Base-by-base conservation (phyloP, 176 grass and related monocot genomes). In the Cocos nucifera region DNA sequence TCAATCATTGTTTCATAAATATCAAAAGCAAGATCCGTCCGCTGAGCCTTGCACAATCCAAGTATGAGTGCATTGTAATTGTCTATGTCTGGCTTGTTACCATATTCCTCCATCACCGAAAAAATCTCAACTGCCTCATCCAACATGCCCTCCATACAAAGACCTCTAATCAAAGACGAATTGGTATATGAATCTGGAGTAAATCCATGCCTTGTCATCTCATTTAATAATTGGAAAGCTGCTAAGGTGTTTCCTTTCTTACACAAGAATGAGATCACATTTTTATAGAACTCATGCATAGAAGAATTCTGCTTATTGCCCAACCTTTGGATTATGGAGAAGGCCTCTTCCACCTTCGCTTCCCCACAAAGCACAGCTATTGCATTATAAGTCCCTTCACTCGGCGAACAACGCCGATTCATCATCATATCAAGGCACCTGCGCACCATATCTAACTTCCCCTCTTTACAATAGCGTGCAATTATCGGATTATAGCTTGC, bases 201-300 rank as follows among this genome's bases (percentile, higher is more conserved):
- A 52, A 75, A 75, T 21, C 73, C 73, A 22, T 75, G 73, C 14
- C 18, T 67, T 52, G 73, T 75, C n/a, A 53, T 66, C 63, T 66
- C 73, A 59, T 75, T n/a, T 32, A 75, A 25, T 19, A 75, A 27
- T 21, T 22, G 73, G 24, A 75, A 75, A 51, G 73, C 73, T 1
- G 62, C 73, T 30, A 58, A 66, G 26, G 73, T 75, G 54, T 75
- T 75, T 17, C 73, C 73, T 66, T 66, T 66, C 73, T 67, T 75
- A 17, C 73, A 75, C 73, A 75, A 59, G 62, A 51, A 66, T 2
- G 62, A 66, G 15, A 75, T 66, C 39, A 75, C 73, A 60, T 58
- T 75, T 51, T 24, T 49, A 54, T 51, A 75, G 73, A 75, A 75
- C 4, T 75, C 73, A 30, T 67, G 64, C 55, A 59, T 67, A 10